Evolutionary conservation across 768 basidiomycete species (phyloP).

Genomic region (Leucogyrophana mollusca): DNA sequence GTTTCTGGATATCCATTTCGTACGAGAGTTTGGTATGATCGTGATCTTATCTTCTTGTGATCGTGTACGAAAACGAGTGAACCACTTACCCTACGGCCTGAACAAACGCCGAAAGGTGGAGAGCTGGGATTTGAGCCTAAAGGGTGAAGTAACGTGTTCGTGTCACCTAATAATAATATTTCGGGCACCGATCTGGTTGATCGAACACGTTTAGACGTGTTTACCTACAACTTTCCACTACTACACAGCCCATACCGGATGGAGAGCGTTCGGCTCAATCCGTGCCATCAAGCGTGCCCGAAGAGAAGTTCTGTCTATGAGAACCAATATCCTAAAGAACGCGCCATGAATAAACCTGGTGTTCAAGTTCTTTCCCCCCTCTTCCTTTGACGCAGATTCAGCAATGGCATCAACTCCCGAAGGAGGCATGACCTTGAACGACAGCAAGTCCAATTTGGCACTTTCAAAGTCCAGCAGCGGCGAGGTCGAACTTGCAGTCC

Average conservation of each 20-base stretch:
- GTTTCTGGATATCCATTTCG: too few relatives aligned
- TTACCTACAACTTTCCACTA: neutral
- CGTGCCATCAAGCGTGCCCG: slow-evolving; percentile 6
- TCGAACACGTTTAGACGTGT: neutral
- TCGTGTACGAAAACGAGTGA: too few relatives aligned
- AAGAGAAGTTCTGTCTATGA: slow-evolving; percentile 9
- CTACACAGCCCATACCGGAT: slow-evolving; percentile 3
- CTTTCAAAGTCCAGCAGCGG: slow-evolving; percentile 1
- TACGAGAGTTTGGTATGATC: too few relatives aligned
- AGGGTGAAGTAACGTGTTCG: too few relatives aligned
- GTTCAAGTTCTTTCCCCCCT: neutral
- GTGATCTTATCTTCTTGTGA: too few relatives aligned
- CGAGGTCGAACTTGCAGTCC: neutral
- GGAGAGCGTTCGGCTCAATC: slow-evolving; percentile 1
- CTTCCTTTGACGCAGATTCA: neutral
- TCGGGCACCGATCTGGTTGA: neutral
- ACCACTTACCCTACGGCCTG: too few relatives aligned
- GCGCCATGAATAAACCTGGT: neutral
- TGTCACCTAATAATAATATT: too few relatives aligned
- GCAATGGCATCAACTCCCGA: slow-evolving; percentile 6
- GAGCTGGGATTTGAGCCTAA: too few relatives aligned
- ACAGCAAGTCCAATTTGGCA: slow-evolving; percentile 1
- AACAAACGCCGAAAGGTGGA: too few relatives aligned
- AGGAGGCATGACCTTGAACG: neutral
- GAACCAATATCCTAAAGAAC: slow-evolving; percentile 13